Conservation (phyloP, 371 early-diverging fungal genomes). For the Batrachochytrium dendrobatidis region DNA sequence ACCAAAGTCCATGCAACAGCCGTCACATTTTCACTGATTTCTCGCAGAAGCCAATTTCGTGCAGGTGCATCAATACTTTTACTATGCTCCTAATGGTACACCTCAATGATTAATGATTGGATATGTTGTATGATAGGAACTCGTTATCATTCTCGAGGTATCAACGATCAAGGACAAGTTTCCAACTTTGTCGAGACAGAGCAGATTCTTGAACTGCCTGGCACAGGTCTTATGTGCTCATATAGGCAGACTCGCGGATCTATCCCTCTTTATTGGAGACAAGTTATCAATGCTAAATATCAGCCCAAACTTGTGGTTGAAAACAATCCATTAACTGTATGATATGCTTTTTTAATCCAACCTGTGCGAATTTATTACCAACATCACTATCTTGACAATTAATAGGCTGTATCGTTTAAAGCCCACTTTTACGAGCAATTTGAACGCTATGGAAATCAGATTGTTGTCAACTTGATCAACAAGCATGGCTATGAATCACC, state of each 20-base stretch:
- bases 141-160: conserved; percentile 92
- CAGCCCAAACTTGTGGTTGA: conserved; percentile 78
- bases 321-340: conserved; percentile 58
- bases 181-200: conserved; percentile 99
- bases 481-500: conserved; percentile 79
- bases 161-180: conserved; percentile 87
- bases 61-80: conserved; percentile 49
- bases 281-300: conserved; percentile 85
- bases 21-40: conserved; percentile 72
- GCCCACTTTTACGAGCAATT: conserved; percentile 70
- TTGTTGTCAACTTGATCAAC: conserved; percentile 87
- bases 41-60: conserved; percentile 72
- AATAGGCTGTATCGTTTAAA: conserved; percentile 34
- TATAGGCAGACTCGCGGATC: conserved; percentile 96
- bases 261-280: conserved; percentile 96
- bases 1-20: conserved; percentile 49
- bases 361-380: not conserved
- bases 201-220: conserved; percentile 61
- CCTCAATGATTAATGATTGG: conserved; percentile 5
- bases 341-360: conserved; percentile 8
- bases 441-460: conserved; percentile 65
- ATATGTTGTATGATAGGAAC: conserved; percentile 48
- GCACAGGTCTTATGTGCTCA: conserved; percentile 27
- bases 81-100: not conserved
- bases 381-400: not conserved